Conservation (phyloP, 495 filamentous ascomycete species). For the Annulohypoxylon stygium region DNA sequence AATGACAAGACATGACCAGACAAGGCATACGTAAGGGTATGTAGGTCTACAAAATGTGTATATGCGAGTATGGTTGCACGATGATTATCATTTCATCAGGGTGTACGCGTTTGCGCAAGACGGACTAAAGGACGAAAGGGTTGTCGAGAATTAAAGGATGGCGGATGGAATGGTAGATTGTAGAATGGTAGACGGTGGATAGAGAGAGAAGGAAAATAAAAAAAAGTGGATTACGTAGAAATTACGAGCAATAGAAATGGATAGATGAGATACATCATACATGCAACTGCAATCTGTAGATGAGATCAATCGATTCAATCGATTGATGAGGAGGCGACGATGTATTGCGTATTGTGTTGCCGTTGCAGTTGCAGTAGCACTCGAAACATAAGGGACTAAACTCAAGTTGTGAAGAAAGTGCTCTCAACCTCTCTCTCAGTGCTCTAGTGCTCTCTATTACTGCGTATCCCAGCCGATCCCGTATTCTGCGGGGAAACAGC, state of each 20-base stretch:
- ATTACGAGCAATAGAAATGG: slow-evolving; percentile 5
- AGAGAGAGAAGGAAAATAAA: background rate
- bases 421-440: background rate
- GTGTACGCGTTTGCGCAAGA: slow-evolving; percentile 29
- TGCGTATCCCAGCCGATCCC: slow-evolving; percentile 15
- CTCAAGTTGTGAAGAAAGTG: slow-evolving; percentile 4
- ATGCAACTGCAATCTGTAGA: background rate
- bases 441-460: no score
- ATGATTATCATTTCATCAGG: slow-evolving; percentile 40
- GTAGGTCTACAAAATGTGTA: slow-evolving; percentile 33
- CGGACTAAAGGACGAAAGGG: slow-evolving; percentile 28
- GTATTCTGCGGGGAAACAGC: slow-evolving; percentile 45
- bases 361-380: slow-evolving; percentile 13
- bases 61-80: slow-evolving; percentile 43
- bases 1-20: slow-evolving; percentile 14
- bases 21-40: slow-evolving; percentile 40
- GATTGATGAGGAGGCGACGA: slow-evolving; percentile 23
- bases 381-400: slow-evolving; percentile 16
- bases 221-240: slow-evolving; percentile 28
- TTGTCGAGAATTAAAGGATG: slow-evolving; percentile 7
- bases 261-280: slow-evolving; percentile 6
- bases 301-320: background rate
- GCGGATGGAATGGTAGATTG: background rate
- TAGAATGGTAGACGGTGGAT: background rate
- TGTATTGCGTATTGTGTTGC: slow-evolving; percentile 7